These are phyloP conservation scores for Gynandropsis gynandra DNA, from an alignment of 345 rosid genomes.

Conservation along the genomic window DNA sequence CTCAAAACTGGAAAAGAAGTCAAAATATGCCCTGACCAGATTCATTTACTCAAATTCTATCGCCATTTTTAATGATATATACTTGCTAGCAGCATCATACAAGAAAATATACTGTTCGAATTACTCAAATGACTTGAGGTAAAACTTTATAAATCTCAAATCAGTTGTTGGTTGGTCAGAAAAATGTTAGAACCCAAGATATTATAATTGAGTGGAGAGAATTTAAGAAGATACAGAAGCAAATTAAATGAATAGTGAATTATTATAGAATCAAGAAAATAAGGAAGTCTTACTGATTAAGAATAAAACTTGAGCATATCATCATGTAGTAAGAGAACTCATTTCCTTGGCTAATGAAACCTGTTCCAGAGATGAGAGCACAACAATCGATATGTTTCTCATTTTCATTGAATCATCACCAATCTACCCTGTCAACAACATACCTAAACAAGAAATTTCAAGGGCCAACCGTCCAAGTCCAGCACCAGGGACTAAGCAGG, in stretches of 20 bases:
- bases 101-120: no score
- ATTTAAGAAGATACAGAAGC: conserved; percentile 5
- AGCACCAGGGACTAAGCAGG: conserved; percentile 98
- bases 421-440: conserved; percentile 17
- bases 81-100: no score
- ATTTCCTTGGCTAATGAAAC: conserved; percentile 96
- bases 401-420: background rate
- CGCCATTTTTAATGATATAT: no score
- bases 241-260: background rate
- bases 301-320: conserved; percentile 98
- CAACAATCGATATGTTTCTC: conserved; percentile 9
- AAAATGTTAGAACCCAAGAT: no score
- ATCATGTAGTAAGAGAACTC: conserved; percentile 99
- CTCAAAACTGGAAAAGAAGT: conserved; percentile 10
- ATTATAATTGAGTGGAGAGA: background rate
- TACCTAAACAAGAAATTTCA: conserved; percentile 92
- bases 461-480: conserved; percentile 97
- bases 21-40: background rate
- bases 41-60: background rate
- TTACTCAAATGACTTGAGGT: no score
- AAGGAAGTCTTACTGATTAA: conserved; percentile 62
- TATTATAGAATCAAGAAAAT: background rate
- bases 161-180: no score
- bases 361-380: conserved; percentile 48
- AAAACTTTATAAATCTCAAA: no score